Percentiles rank a stretch among this genome's conserved stretches.
phyloP scores from a whole-genome alignment of 1,139 yeast genomes.

The Zygosaccharomyces sapae region DNA sequence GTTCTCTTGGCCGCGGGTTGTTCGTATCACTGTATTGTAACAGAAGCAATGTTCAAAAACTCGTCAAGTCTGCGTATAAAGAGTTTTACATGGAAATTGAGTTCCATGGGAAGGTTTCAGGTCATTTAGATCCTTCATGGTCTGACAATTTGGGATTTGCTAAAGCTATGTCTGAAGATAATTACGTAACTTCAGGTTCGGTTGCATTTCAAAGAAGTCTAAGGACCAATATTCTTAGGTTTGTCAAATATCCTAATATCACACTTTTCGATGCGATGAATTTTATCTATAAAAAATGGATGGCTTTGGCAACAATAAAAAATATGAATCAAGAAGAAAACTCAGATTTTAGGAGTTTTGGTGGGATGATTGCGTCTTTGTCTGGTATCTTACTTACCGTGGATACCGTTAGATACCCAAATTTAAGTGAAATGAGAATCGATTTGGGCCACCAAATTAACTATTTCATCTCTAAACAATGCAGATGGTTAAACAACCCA shows the following conservation, averaged over 20 bases:
- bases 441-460: slow-evolving; percentile 47
- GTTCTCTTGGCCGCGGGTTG: slow-evolving; percentile 31
- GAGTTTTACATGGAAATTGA: slow-evolving; percentile 20
- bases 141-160: slow-evolving; percentile 47
- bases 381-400: slow-evolving; percentile 50
- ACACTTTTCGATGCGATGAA: slow-evolving; percentile 62
- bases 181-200: slow-evolving; percentile 63
- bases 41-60: slow-evolving; percentile 22
- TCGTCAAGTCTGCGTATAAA: slow-evolving; percentile 20
- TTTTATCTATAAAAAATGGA: slow-evolving; percentile 56
- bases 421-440: slow-evolving; percentile 30
- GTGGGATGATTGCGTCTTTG: slow-evolving; percentile 58
- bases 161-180: slow-evolving; percentile 50
- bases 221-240: slow-evolving; percentile 50
- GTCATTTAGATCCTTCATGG: slow-evolving; percentile 19
- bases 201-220: slow-evolving; percentile 73
- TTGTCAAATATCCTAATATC: slow-evolving; percentile 52
- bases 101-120: slow-evolving; percentile 21
- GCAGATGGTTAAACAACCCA: slow-evolving; percentile 44
- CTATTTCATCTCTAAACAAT: slow-evolving; percentile 43
- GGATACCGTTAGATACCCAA: slow-evolving; percentile 35
- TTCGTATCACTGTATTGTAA: slow-evolving; percentile 29
- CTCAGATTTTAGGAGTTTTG: slow-evolving; percentile 51
- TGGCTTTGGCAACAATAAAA: slow-evolving; percentile 30
- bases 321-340: slow-evolving; percentile 31